Base-by-base conservation (phyloP, 2,329 filamentous ascomycete species). In the Trichophyton mentagrophytes region DNA sequence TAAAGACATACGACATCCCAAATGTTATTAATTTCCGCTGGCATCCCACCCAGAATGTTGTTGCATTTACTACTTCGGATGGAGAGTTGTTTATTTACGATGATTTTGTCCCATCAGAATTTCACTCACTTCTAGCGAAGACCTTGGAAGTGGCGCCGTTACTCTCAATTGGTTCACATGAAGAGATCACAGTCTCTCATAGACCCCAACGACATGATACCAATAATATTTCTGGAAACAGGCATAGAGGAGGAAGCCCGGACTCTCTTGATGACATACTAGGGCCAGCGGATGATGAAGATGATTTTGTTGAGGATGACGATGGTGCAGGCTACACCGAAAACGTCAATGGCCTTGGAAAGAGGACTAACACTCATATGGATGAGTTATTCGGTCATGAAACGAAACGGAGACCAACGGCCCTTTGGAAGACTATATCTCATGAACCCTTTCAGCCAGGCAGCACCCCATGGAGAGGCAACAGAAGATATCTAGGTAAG, bases 381-480 rank as follows among this genome's bases (percentile, higher is more conserved):
- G 76, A 76, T 58, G 73, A 75, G 3, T 65, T 73, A 11, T 74
- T 77, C 62, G 77, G 74, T 25, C 71, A 74, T 58, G 70, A 73
- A 20, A 70, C 71, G 20, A 86, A 87, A 69, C 78, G 82, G 60
- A 73, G 77, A 47, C 72, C 76, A 40, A 74, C 76, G 38, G 72
- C 73, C 30, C 65, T 74, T 53, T 80, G 81, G 72, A 74, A 82
- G 65, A 86, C 90, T 1, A 81, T 85, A 66, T 82, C 88, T 40
- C 95, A 99, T 67, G 84, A 87, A 59, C 77, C 92, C 1, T 95
- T 99, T 71, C 95, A 99, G 71, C 89, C 92, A 0, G 92, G 93
- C 0, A 91, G 90, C 60, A 99, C 93, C 0, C 92, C 92, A 0
- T 99, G 93, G 95, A 85, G 90, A 64, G 93, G 93, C 1, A 93